Evolutionary conservation across 805 yeast species (phyloP).

Genomic region (Kuraishia hungarica): DNA sequence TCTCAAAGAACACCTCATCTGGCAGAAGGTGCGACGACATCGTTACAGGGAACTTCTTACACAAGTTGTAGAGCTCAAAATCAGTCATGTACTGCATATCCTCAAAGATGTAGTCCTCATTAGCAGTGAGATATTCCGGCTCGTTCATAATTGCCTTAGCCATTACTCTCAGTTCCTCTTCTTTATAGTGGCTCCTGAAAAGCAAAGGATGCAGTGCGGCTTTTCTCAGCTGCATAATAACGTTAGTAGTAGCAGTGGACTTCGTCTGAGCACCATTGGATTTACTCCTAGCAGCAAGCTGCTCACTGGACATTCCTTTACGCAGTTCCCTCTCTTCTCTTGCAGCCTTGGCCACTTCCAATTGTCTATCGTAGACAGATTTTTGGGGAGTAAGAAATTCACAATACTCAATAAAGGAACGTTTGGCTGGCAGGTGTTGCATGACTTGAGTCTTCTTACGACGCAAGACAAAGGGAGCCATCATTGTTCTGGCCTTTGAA

Average conservation of each 20-base stretch:
- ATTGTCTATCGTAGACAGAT: constrained; percentile 51
- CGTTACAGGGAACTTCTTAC: constrained; percentile 65
- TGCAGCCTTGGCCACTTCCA: constrained; percentile 33
- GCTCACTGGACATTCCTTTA: constrained; percentile 17
- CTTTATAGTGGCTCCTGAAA: constrained; percentile 59
- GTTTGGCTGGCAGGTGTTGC: constrained; percentile 77
- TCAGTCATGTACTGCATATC: constrained; percentile 96
- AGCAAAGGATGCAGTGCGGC: constrained; percentile 90
- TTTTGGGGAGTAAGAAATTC: constrained; percentile 48
- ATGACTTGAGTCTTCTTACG: constrained; percentile 89
- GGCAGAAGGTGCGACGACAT: constrained; percentile 44
- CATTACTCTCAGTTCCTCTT: constrained; percentile 54
- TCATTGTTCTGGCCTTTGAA: constrained; percentile 90
- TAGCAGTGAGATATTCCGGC: constrained; percentile 71
- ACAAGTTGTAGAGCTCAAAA: constrained; percentile 71
- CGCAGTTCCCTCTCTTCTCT: constrained; percentile 35
- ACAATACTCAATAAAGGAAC: constrained; percentile 57
- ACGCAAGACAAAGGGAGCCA: constrained; percentile 94
- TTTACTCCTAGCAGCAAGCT: background rate
- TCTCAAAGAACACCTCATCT: constrained; percentile 41
- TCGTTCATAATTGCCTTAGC: constrained; percentile 72
- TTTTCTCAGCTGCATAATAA: constrained; percentile 83
- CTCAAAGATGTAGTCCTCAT: constrained; percentile 68
- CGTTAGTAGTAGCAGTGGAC: constrained; percentile 47
- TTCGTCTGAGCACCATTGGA: constrained; percentile 1